Conservation (phyloP, 140 eudicot genomes). For the Flaveria floridana region DNA sequence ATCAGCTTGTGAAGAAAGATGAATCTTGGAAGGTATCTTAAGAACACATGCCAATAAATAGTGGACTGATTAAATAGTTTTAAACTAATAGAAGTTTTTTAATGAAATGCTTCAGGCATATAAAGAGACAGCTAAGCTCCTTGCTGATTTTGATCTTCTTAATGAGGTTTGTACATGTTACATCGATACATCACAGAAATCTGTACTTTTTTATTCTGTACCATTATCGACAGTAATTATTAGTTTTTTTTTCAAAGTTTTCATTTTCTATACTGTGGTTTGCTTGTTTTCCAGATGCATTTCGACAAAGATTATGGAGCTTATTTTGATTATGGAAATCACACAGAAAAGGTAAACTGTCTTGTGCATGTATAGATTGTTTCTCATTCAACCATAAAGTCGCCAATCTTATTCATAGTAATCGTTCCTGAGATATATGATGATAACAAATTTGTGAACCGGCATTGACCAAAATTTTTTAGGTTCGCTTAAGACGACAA, state of each 20-base stretch:
- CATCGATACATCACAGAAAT: background rate
- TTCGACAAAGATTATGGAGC: slow-evolving; percentile 66
- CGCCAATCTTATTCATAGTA: background rate
- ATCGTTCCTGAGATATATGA: slow-evolving; percentile 7
- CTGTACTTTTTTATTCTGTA: background rate
- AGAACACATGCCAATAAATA: background rate
- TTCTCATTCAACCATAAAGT: background rate
- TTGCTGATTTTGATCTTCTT: slow-evolving; percentile 82
- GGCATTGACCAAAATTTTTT: slow-evolving; percentile 11
- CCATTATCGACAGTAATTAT: background rate
- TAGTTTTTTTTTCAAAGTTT: background rate
- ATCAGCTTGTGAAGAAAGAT: slow-evolving; percentile 46
- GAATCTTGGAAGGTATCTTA: slow-evolving; percentile 50
- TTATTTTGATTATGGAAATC: slow-evolving; percentile 92
- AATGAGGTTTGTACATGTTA: slow-evolving; percentile 56
- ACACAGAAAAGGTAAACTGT: slow-evolving; percentile 74
- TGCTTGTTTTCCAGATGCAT: slow-evolving; percentile 65
- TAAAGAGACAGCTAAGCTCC: slow-evolving; percentile 60
- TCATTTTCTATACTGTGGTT: background rate
- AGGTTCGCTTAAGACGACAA: slow-evolving; percentile 81
- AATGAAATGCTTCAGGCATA: slow-evolving; percentile 62
- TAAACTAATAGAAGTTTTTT: slow-evolving; percentile 6
- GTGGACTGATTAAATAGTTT: slow-evolving; percentile 4
- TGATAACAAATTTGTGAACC: background rate
- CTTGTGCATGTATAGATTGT: background rate